phyloP scores from a whole-genome alignment of 1,139 yeast species.

The Lodderomyces theae region DNA sequence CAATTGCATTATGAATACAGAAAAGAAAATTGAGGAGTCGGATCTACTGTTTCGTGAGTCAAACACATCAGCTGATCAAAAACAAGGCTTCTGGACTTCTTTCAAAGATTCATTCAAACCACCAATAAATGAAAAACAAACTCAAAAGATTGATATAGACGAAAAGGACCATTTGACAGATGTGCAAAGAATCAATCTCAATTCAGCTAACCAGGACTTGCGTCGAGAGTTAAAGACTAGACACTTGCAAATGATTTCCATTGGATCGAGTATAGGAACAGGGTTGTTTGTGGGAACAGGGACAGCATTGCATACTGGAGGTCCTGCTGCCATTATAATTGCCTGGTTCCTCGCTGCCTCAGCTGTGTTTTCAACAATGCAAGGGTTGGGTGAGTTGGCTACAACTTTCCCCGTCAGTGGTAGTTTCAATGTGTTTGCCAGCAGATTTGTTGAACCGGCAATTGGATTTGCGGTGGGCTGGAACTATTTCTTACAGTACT shows the following conservation, averaged over 20 bases:
- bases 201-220: conserved; percentile 41
- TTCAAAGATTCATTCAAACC: conserved; percentile 25
- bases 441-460: conserved; percentile 41
- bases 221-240: conserved; percentile 43
- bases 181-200: conserved; percentile 34
- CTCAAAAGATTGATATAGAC: conserved; percentile 10
- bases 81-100: conserved; percentile 21
- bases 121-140: conserved; percentile 2
- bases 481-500: conserved; percentile 42
- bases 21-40: conserved; percentile 6
- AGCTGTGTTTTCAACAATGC: conserved; percentile 33
- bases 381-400: conserved; percentile 41
- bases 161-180: conserved; percentile 21
- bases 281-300: conserved; percentile 57
- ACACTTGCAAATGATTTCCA: conserved; percentile 62
- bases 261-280: conserved; percentile 67
- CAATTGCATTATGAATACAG: conserved; percentile 1
- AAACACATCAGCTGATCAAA: conserved; percentile 1
- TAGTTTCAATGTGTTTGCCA: conserved; percentile 38
- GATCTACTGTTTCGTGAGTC: conserved; percentile 3
- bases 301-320: conserved; percentile 48
- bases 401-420: conserved; percentile 43
- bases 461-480: conserved; percentile 44
- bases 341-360: conserved; percentile 40
- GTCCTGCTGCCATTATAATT: conserved; percentile 64